These are phyloP conservation scores for Penstemon newberryi DNA, from an alignment of 257 asterid genomes.

Conservation along the genomic window DNA sequence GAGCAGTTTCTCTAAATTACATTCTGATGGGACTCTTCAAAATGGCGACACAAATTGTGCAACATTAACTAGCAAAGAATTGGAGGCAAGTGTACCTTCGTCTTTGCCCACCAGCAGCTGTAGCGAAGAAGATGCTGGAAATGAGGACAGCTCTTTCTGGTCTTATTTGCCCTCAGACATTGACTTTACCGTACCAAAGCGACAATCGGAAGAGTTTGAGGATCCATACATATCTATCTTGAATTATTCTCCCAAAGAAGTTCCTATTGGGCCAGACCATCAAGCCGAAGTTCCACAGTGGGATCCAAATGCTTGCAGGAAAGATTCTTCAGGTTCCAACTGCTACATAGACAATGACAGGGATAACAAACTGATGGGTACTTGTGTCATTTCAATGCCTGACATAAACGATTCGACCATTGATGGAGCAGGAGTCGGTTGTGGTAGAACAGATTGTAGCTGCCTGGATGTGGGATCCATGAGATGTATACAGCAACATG, in stretches of 20 bases:
- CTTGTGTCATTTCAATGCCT: constrained; percentile 47
- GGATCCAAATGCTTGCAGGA: constrained; percentile 33
- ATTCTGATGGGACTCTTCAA: constrained; percentile 27
- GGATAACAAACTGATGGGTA: constrained; percentile 45
- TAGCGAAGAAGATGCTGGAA: constrained; percentile 45
- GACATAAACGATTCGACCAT: constrained; percentile 30
- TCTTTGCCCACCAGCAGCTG: constrained; percentile 49
- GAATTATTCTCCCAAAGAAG: constrained; percentile 37
- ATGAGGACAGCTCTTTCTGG: constrained; percentile 32
- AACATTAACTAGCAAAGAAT: constrained; percentile 31
- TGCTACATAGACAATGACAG: constrained; percentile 19
- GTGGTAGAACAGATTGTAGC: constrained; percentile 53
- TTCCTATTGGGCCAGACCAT: constrained; percentile 61
- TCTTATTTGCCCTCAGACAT: constrained; percentile 36
- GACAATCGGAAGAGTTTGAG: constrained; percentile 32
- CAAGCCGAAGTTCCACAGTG: constrained; percentile 76
- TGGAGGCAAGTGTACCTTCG: constrained; percentile 39
- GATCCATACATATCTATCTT: constrained; percentile 35
- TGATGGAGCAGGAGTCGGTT: constrained; percentile 39
- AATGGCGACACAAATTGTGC: constrained; percentile 27
- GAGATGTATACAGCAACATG: constrained; percentile 74
- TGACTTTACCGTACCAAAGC: constrained; percentile 41
- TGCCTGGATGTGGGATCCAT: constrained; percentile 74
- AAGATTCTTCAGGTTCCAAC: constrained; percentile 12
- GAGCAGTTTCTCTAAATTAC: constrained; percentile 19